Evolutionary conservation across 805 yeast genomes (phyloP).

Genomic region (Candida schatavii): DNA sequence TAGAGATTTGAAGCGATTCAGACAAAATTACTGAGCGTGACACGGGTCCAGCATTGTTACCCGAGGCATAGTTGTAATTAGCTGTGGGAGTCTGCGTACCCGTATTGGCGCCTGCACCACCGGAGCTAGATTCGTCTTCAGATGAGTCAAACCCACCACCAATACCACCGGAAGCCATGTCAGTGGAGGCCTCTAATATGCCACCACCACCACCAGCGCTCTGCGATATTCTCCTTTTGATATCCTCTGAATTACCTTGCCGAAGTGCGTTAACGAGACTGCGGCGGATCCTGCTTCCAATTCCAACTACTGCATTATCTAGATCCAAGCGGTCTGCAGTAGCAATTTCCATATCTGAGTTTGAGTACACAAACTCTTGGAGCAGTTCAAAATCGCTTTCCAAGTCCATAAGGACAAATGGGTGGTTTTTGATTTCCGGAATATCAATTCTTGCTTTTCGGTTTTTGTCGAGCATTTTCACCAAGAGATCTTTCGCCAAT

Average conservation of each 20-base stretch:
- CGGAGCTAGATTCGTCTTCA: slow-evolving; percentile 25
- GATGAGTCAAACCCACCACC: slow-evolving; percentile 17
- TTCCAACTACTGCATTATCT: slow-evolving; percentile 77
- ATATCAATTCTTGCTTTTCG: slow-evolving; percentile 68
- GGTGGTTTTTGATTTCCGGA: slow-evolving; percentile 70
- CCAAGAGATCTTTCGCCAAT: slow-evolving; percentile 57
- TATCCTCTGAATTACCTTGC: slow-evolving; percentile 23
- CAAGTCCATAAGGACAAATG: slow-evolving; percentile 50
- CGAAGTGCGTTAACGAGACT: slow-evolving; percentile 45
- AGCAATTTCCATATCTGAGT: slow-evolving; percentile 39
- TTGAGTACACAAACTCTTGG: slow-evolving; percentile 35
- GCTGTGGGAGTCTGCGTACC: neutral
- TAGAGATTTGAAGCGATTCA: slow-evolving; percentile 17
- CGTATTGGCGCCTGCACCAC: neutral
- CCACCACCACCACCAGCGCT: slow-evolving; percentile 5
- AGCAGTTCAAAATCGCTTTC: slow-evolving; percentile 33
- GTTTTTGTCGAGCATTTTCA: slow-evolving; percentile 63
- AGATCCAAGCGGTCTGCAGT: slow-evolving; percentile 56
- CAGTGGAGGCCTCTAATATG: slow-evolving; percentile 22
- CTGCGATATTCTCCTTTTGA: slow-evolving; percentile 17
- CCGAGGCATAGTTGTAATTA: neutral
- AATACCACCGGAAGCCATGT: neutral
- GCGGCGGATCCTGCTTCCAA: slow-evolving; percentile 61
- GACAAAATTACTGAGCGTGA: neutral
- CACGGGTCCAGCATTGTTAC: neutral